Evolutionary conservation across 257 asterid genomes (phyloP).

Genomic region (Misopates orontium): DNA sequence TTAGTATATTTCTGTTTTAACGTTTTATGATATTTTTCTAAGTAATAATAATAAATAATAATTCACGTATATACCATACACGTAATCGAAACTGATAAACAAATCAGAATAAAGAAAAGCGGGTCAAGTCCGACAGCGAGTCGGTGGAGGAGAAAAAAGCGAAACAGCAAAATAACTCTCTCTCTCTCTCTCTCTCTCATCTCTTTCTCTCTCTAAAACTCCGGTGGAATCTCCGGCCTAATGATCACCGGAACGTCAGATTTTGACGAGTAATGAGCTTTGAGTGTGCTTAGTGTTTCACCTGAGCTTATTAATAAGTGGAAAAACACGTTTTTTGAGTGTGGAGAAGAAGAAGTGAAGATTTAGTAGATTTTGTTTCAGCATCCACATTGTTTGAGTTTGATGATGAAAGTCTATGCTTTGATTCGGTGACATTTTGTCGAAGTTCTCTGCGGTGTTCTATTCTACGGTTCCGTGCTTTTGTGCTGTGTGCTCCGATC

Average conservation of each 20-base stretch:
- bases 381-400: no score
- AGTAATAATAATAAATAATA: no score
- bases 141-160: no score
- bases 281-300: no score
- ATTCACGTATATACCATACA: constrained; percentile 15
- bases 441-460: not conserved
- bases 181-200: constrained; percentile 3
- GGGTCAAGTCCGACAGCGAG: constrained; percentile 19
- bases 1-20: no score
- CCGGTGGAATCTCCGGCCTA: constrained; percentile 44
- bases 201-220: not conserved
- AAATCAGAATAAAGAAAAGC: constrained; percentile 54
- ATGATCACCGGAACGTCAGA: constrained; percentile 29
- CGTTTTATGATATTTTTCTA: no score
- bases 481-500: constrained; percentile 49
- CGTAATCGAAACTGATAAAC: constrained; percentile 67
- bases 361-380: constrained; percentile 1
- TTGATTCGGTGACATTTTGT: constrained; percentile 12
- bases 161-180: not conserved
- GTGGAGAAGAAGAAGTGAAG: not conserved
- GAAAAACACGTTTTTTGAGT: no score
- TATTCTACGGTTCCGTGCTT: constrained; percentile 27
- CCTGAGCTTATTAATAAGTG: no score
- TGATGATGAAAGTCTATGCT: constrained; percentile 1
- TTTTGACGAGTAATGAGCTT: no score